Conservation (phyloP, 352 stramenopile species). For the Phytophthora pseudosyringae region DNA sequence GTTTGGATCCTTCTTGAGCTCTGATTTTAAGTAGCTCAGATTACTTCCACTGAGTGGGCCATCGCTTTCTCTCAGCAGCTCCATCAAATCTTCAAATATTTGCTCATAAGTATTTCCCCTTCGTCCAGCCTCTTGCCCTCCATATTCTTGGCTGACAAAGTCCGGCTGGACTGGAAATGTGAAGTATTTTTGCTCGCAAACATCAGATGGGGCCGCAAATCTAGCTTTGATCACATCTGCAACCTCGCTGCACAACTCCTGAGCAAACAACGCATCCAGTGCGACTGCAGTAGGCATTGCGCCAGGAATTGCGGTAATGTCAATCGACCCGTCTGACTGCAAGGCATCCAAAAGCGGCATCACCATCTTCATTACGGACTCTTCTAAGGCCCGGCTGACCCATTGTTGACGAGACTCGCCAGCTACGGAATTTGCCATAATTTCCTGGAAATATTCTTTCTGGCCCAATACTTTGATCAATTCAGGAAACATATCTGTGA, state of each 20-base stretch:
- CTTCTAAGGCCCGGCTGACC: background rate
- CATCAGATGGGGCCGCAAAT: conserved; percentile 11
- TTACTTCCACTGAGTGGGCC: conserved; percentile 11
- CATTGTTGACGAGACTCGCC: background rate
- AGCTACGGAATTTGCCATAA: background rate
- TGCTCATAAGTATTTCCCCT: background rate
- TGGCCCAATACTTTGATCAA: conserved; percentile 25
- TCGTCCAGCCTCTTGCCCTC: background rate
- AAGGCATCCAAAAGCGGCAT: conserved; percentile 2
- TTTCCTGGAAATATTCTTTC: background rate
- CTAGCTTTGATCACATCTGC: conserved; percentile 24
- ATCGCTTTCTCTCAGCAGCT: conserved; percentile 15
- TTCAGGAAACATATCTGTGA: conserved; percentile 33
- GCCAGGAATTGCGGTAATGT: background rate
- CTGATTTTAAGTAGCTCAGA: conserved; percentile 5
- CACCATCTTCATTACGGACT: conserved; percentile 2
- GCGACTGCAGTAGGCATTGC: background rate
- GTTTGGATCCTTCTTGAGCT: conserved; percentile 24
- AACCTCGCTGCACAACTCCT: conserved; percentile 11
- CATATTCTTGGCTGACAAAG: conserved; percentile 30
- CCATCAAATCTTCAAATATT: conserved; percentile 23
- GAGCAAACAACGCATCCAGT: background rate
- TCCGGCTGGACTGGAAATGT: conserved; percentile 24
- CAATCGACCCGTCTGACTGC: background rate
- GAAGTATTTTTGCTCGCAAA: conserved; percentile 23